Evolutionary conservation across 768 basidiomycete genomes (phyloP), one percentile per base, ranked within the genome.

Genomic region (Trametes villosa): DNA sequence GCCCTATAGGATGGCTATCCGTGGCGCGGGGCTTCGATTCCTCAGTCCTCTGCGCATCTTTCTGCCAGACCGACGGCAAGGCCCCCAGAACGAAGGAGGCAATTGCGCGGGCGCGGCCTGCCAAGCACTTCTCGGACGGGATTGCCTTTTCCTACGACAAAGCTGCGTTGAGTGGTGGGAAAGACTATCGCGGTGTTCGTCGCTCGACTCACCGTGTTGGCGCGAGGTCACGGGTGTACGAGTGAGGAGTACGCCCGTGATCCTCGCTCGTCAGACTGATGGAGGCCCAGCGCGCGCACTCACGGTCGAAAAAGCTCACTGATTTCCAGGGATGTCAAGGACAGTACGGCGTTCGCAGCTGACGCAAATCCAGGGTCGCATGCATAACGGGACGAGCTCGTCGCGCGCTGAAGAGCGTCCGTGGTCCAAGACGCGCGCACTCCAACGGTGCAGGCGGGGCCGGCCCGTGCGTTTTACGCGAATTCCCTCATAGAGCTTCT

Each of bases 401-500:
- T n/a, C 41, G n/a, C 18, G 9, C 8, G 9, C n/a, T 3, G 9
- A 42, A 20, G 41, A 42, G n/a, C 6, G 41, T 3, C 17, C 18
- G 9, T 9, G 17, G 8, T 20, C 18, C 26, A 15, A 29, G 11
- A 29, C 26, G 11, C 24, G 27, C 8, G 29, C 27, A 55, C 11
- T 8, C 29, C 22, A 22, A 3, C 12, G 24, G 13, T 13, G 38
- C 40, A 40, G 13, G 34, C 44, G 18, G 24, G 27, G 8, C 29
- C 36, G 36, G 33, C 22, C 49, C 41, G 50, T 30, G 22, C 33
- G 15, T 3, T 33, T 49, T 22, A 41, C 38, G 38, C 31, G 40
- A 31, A 54, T 42, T 55, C 53, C 59, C 46, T 27, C 47, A 49
- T 55, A n/a, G 22, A 60, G 53, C 34, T 60, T 55, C 59, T 60